Conservation (phyloP, 352 stramenopile species). For the Globisporangium camurandrum region DNA sequence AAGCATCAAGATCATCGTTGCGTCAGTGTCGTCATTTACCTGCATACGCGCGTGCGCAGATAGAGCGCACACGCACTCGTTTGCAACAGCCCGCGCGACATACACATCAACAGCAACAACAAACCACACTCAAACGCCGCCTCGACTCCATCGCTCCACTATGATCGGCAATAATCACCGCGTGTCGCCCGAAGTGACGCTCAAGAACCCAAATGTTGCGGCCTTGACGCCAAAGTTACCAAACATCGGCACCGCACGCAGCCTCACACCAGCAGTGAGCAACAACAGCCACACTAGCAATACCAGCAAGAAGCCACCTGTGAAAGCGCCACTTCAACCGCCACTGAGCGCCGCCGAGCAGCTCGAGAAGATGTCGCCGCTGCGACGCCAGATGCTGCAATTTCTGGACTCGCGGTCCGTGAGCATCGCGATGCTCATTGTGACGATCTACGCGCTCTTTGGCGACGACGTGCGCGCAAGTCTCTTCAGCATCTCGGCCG, state of each 20-base stretch:
- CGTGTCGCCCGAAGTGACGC: slow-evolving; percentile 63
- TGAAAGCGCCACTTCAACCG: neutral
- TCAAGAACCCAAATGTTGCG: slow-evolving; percentile 48
- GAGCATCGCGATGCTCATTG: slow-evolving; percentile 81
- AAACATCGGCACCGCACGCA: slow-evolving; percentile 27
- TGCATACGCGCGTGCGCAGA: too few species aligned
- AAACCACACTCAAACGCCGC: too few species aligned
- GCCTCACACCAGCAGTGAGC: slow-evolving; percentile 10
- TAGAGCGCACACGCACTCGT: too few species aligned
- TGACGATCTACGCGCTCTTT: slow-evolving; percentile 91
- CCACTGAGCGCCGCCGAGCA: slow-evolving; percentile 24
- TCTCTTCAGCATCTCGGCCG: slow-evolving; percentile 51
- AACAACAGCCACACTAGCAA: slow-evolving; percentile 15
- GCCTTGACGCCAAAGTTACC: slow-evolving; percentile 56
- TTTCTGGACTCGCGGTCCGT: slow-evolving; percentile 73
- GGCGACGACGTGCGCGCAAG: slow-evolving; percentile 87
- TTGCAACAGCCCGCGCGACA: neutral
- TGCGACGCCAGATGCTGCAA: slow-evolving; percentile 26
- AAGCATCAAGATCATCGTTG: too few species aligned
- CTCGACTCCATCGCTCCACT: too few species aligned
- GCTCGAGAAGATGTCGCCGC: slow-evolving; percentile 28
- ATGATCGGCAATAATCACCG: slow-evolving; percentile 38
- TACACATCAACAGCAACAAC: neutral
- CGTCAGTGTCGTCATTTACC: too few species aligned
- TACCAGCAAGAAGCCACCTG: slow-evolving; percentile 5